These are phyloP conservation scores for Ceratocystis diversiconidia DNA, from an alignment of 2,329 filamentous ascomycete genomes.

Conservation along the genomic window DNA sequence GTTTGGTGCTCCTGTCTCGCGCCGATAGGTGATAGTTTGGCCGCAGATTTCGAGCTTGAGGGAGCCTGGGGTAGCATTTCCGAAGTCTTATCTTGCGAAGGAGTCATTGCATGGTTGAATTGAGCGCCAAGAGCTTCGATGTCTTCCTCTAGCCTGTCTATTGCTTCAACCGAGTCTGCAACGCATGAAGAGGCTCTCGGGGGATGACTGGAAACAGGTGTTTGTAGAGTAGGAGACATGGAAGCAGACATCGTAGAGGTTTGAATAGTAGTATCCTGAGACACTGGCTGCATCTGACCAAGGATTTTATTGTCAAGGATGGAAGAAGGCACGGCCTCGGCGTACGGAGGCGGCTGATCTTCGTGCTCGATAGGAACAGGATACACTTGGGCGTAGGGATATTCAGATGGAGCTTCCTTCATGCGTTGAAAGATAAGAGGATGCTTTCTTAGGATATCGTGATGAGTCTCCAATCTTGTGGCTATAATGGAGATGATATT, in stretches of 20 bases:
- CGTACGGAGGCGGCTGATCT: constrained; percentile 18
- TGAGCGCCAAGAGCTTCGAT: constrained; percentile 36
- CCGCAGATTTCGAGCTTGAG: background rate
- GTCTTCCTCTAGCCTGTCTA: constrained; percentile 48
- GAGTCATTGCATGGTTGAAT: constrained; percentile 20
- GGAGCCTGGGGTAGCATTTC: background rate
- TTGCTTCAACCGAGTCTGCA: constrained; percentile 48
- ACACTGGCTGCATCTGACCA: background rate
- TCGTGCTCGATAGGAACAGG: constrained; percentile 17
- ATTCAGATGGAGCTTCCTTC: constrained; percentile 7
- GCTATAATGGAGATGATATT: constrained; percentile 17
- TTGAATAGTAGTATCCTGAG: background rate
- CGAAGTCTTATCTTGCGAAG: background rate
- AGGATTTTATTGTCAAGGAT: constrained; percentile 4
- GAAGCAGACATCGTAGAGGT: background rate
- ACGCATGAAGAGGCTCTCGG: constrained; percentile 34
- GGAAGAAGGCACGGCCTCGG: constrained; percentile 16
- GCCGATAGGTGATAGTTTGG: background rate
- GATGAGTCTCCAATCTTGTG: constrained; percentile 13
- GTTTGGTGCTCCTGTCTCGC: constrained; percentile 22
- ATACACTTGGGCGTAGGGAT: constrained; percentile 16
- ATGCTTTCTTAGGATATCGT: constrained; percentile 13
- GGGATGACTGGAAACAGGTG: constrained; percentile 16
- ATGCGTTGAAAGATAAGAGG: constrained; percentile 12
- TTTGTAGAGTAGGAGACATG: background rate